These are phyloP conservation scores for Candida corydali DNA, from an alignment of 805 yeast genomes.

Conservation along the genomic window DNA sequence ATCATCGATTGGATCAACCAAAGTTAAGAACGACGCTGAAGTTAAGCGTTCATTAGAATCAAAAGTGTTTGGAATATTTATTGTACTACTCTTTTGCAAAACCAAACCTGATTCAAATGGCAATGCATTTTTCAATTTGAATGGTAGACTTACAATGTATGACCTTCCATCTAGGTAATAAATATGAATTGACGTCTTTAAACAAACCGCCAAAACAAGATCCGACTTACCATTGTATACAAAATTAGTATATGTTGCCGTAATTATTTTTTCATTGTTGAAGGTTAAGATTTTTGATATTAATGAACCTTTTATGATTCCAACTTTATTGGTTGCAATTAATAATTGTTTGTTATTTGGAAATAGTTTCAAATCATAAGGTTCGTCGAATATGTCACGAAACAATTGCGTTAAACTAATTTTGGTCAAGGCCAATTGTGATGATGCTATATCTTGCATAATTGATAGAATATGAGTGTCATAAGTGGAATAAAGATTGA, in stretches of 20 bases:
- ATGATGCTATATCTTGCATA: conserved; percentile 5
- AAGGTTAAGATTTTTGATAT: conserved; percentile 47
- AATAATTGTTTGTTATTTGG: conserved; percentile 31
- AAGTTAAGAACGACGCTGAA: conserved; percentile 50
- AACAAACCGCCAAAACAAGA: conserved; percentile 50
- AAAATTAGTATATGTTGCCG: conserved; percentile 62
- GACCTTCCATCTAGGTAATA: conserved; percentile 59
- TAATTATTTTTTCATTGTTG: conserved; percentile 48
- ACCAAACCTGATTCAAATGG: conserved; percentile 67
- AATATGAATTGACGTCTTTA: conserved; percentile 56
- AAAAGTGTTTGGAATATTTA: conserved; percentile 4
- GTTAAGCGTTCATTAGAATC: conserved; percentile 14
- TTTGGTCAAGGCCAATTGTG: conserved; percentile 24
- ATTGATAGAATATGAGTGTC: neutral
- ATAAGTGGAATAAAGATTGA: neutral
- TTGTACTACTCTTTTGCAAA: conserved; percentile 43
- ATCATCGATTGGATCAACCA: conserved; percentile 72
- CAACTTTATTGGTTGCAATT: conserved; percentile 35
- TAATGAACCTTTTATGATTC: conserved; percentile 45
- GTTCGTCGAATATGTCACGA: conserved; percentile 14
- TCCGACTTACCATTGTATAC: neutral
- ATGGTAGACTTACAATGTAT: conserved; percentile 65
- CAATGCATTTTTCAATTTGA: conserved; percentile 55
- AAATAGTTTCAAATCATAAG: conserved; percentile 18
- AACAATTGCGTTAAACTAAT: conserved; percentile 23